Base-by-base conservation (phyloP, 768 basidiomycete species). In the Lactarius trivialis region DNA sequence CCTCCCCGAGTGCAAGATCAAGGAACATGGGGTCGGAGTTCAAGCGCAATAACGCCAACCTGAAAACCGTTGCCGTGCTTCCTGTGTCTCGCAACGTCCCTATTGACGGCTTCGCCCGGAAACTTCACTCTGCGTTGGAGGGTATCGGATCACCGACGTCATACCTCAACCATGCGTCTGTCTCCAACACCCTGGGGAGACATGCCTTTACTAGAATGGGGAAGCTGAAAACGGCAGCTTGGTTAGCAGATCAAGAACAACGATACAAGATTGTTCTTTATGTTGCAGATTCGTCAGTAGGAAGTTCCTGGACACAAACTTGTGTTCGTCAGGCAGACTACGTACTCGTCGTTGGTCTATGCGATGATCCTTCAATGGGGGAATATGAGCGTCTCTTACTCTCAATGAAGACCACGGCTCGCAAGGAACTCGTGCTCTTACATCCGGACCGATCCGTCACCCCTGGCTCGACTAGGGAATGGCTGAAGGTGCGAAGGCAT, bases 191-290 rank as follows among this genome's bases (percentile, higher is more conserved):
- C 68, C 84, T 98, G 5, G 97, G 97, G 15, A 83, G 89, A 41
- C 94, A 99, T 75, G 93, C 95, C 0, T 99, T 98, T 74, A 92
- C 91, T 37, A 78, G 90, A 55, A 97, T 98, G 85, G 97, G 97
- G 2, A 98, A 98, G 74, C 82, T 99, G 45, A 99, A 98, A 78
- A 90, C 91, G 36, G 85, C 88, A 0, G 83, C 89, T 3, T 98
- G 97, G 97, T 78, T 99, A 7, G 93, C 96, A 17, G 95, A 98
- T 73, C 88, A 89, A 71, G 94, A 98, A 72, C 92, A 98, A 75
- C 83, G 91, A 70, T 97, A 89, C 70, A 82, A 93, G 32, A 97
- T 86, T 3, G 95, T 98, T 0, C 81, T 99, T 17, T 98, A 98
- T 71, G 93, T 99, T 34, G 96, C 91, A 7, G 95, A 99, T 74